Conservation (phyloP, 2,329 filamentous ascomycete species). For the Paraconiothyrium sp. region DNA sequence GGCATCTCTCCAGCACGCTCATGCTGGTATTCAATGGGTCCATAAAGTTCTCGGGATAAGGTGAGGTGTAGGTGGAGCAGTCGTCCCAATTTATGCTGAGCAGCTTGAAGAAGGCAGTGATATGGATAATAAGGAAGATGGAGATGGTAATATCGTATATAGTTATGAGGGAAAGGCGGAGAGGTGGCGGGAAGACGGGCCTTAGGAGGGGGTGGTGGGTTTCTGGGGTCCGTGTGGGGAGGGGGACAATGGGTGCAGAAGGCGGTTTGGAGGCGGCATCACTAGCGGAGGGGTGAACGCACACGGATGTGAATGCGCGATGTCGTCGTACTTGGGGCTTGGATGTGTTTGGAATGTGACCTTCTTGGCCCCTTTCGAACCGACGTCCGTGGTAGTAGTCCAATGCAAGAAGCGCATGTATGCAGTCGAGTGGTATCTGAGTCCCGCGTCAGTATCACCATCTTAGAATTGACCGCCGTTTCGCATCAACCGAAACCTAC, state of each 20-base stretch:
- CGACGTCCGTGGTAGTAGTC: constrained; percentile 24
- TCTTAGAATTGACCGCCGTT: no score
- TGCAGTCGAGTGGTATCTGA: constrained; percentile 10
- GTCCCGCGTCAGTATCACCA: background rate
- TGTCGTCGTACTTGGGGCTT: background rate
- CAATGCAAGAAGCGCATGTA: constrained; percentile 23
- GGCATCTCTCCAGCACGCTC: constrained; percentile 15
- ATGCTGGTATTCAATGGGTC: constrained; percentile 3
- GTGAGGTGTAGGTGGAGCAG: constrained; percentile 13
- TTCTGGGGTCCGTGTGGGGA: background rate
- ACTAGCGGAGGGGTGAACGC: background rate
- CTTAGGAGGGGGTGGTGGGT: constrained; percentile 3
- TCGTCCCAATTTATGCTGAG: constrained; percentile 15
- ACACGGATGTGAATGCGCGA: background rate
- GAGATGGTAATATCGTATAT: constrained; percentile 20
- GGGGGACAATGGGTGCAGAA: background rate
- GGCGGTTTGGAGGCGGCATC: background rate
- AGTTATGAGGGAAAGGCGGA: constrained; percentile 10
- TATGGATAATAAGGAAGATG: constrained; percentile 20
- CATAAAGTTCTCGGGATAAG: background rate
- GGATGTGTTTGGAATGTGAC: background rate
- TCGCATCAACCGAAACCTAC: constrained; percentile 11
- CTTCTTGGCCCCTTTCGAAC: constrained; percentile 11
- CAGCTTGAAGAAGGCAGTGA: constrained; percentile 20
- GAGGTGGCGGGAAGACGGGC: constrained; percentile 9